Conservation (phyloP, 2,329 filamentous ascomycete species). For the Chrysoporthe deuterocubensis region DNA sequence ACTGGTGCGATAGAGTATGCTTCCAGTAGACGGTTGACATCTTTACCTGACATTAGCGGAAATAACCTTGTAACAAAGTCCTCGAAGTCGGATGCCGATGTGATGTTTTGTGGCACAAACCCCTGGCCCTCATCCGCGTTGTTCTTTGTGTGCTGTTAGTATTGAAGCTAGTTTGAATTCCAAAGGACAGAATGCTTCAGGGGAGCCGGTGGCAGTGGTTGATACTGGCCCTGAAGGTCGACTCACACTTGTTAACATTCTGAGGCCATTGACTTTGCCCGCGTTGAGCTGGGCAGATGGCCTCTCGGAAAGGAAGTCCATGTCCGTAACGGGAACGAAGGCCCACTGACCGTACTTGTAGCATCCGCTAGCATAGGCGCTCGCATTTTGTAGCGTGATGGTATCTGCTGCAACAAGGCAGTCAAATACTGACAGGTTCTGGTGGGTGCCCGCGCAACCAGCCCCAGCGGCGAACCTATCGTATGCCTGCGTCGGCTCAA, state of each 20-base stretch:
- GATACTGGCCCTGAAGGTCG: background rate
- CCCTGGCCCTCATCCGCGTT: slow-evolving; percentile 55
- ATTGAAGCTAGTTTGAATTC: background rate
- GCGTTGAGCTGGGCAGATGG: slow-evolving; percentile 37
- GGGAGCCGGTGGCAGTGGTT: background rate
- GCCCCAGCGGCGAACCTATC: slow-evolving; percentile 12
- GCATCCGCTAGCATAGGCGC: slow-evolving; percentile 30
- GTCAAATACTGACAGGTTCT: slow-evolving; percentile 27
- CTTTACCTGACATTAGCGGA: slow-evolving; percentile 44
- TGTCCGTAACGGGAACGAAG: slow-evolving; percentile 43
- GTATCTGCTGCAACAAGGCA: slow-evolving; percentile 37
- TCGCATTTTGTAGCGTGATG: slow-evolving; percentile 34
- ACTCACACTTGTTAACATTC: slow-evolving; percentile 31
- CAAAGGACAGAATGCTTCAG: background rate
- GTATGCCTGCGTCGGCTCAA: slow-evolving; percentile 18
- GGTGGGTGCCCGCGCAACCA: slow-evolving; percentile 8
- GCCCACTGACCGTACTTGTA: slow-evolving; percentile 34
- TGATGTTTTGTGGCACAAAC: slow-evolving; percentile 51
- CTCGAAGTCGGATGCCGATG: slow-evolving; percentile 44
- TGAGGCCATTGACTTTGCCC: slow-evolving; percentile 37
- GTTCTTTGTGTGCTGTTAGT: slow-evolving; percentile 31
- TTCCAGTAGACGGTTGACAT: slow-evolving; percentile 37
- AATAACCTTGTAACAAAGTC: slow-evolving; percentile 45
- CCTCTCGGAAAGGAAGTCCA: slow-evolving; percentile 36
- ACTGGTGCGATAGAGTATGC: slow-evolving; percentile 32